A percentile compares a stretch with the other conserved stretches of the same genome.
Conservation (phyloP, 2,329 filamentous ascomycete genomes). For the Sporothrix pseudoabietina region DNA sequence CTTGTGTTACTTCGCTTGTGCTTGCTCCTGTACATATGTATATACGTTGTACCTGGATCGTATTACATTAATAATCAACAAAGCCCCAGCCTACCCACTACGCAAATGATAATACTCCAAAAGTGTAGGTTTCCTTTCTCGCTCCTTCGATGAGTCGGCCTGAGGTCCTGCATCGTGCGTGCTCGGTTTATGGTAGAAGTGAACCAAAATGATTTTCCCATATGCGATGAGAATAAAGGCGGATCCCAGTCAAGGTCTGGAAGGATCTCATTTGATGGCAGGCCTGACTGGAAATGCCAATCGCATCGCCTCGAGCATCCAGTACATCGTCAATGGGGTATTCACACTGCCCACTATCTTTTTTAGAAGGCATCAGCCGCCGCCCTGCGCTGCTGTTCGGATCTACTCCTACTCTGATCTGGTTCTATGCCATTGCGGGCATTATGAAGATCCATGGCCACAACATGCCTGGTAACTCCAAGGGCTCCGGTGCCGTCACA, state of each 20-base stretch:
- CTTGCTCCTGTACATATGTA: too few species aligned
- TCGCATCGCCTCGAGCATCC: conserved; percentile 67
- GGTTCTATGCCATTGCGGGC: background rate
- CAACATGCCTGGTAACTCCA: conserved; percentile 40
- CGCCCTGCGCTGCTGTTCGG: conserved; percentile 66
- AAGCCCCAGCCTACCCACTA: too few species aligned
- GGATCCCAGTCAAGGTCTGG: too few species aligned
- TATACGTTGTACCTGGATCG: too few species aligned
- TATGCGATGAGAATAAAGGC: too few species aligned
- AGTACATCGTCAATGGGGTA: conserved; percentile 77
- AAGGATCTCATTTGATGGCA: conserved; percentile 50
- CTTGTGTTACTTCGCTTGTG: background rate
- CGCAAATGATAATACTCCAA: too few species aligned
- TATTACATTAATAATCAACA: too few species aligned
- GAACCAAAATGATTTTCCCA: too few species aligned
- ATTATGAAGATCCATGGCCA: conserved; percentile 39
- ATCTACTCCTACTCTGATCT: conserved; percentile 62
- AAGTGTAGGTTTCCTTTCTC: too few species aligned
- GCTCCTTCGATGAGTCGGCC: too few species aligned
- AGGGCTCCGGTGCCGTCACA: conserved; percentile 42
- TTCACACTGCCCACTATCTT: conserved; percentile 75
- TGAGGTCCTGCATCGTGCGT: too few species aligned
- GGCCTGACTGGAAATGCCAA: conserved; percentile 59
- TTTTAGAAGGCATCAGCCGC: conserved; percentile 75
- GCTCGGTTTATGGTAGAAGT: too few species aligned